phyloP scores from a whole-genome alignment of 2,329 filamentous ascomycete genomes.

The Fusarium citri region DNA sequence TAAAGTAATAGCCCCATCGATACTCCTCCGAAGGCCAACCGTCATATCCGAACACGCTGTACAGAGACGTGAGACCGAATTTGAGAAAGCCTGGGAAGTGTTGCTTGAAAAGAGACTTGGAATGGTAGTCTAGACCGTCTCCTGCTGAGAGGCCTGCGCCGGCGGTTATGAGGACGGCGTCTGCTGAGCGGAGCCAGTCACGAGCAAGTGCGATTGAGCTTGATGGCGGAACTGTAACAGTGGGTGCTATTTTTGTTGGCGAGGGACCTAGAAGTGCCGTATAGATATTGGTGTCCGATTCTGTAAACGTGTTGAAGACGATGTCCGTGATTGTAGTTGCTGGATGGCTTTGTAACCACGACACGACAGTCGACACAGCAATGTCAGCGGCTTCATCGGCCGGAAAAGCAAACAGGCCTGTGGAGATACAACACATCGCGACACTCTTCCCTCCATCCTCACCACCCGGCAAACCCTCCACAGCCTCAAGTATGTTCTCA shows the following conservation, averaged over 20 bases:
- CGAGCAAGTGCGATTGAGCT: slow-evolving; percentile 8
- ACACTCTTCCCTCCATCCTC: slow-evolving; percentile 20
- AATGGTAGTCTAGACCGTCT: slow-evolving; percentile 41
- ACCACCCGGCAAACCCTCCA: not conserved
- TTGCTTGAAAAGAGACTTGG: slow-evolving; percentile 21
- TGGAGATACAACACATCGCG: slow-evolving; percentile 41
- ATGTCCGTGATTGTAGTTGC: slow-evolving; percentile 34
- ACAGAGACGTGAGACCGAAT: slow-evolving; percentile 27
- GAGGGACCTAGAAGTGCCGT: not conserved
- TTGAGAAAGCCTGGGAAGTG: slow-evolving; percentile 33
- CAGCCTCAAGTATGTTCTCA: slow-evolving; percentile 4
- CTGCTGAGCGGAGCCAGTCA: slow-evolving; percentile 34
- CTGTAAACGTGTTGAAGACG: slow-evolving; percentile 39
- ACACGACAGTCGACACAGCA: slow-evolving; percentile 8
- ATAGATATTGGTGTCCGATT: slow-evolving; percentile 33
- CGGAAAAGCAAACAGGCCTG: slow-evolving; percentile 38
- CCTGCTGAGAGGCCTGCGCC: slow-evolving; percentile 41
- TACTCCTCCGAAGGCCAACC: slow-evolving; percentile 40
- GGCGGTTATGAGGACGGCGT: slow-evolving; percentile 37
- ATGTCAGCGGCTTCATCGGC: slow-evolving; percentile 33
- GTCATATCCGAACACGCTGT: slow-evolving; percentile 37
- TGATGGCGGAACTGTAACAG: fast-evolving
- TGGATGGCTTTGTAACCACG: slow-evolving; percentile 23
- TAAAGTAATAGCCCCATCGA: slow-evolving; percentile 43
- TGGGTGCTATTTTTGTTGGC: fast-evolving